Evolutionary conservation across 2,329 filamentous ascomycete species (phyloP), one percentile per base, ranked within the genome.

Genomic region (Alternaria solani): DNA sequence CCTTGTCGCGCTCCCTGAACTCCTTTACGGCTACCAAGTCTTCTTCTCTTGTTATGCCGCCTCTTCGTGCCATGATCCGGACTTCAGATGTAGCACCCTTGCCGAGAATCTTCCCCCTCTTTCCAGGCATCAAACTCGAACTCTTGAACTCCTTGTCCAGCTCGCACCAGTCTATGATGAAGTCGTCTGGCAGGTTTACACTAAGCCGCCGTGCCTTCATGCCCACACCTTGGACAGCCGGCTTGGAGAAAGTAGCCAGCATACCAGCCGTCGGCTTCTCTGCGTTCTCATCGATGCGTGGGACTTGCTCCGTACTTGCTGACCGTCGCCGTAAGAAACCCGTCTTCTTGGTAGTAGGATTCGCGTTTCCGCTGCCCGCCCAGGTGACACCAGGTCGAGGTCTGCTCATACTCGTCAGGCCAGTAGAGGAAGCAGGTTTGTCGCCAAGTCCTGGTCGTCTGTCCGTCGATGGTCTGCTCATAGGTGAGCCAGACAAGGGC

Each of bases 1-100:
- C 84, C 34, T 85, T 84, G 36, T 88, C 88, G 77, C 91, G 91
- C 65, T 87, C 86, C 11, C 92, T 88, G 76, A 96, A 96, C 72
- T 95, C 91, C 80, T 97, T 97, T 68, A 96, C 92, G 0, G 93
- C 93, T 67, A 90, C 94, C 7, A 93, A 79, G 69, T 92, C 88
- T 71, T 92, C 89, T 39, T 82, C 75, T 26, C 75, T 83, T 1
- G 64, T 63, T 4, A 5, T 84, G 81, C 59, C 81, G 85, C 32
- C 88, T 89, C 90, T 92, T 64, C 89, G 86, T 58, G 84, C 84
- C 91, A 96, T 95, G 61, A 94, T 84, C 34, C 88, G 91, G 25
- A 96, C 93, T 67, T 91, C 90, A 43, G 92, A 92, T 6, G 91
- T 94, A 11, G 91, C 91, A 42, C 93, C 93, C 78, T 91, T 92